Conservation (phyloP, 805 yeast species). For the Candida koratica region DNA sequence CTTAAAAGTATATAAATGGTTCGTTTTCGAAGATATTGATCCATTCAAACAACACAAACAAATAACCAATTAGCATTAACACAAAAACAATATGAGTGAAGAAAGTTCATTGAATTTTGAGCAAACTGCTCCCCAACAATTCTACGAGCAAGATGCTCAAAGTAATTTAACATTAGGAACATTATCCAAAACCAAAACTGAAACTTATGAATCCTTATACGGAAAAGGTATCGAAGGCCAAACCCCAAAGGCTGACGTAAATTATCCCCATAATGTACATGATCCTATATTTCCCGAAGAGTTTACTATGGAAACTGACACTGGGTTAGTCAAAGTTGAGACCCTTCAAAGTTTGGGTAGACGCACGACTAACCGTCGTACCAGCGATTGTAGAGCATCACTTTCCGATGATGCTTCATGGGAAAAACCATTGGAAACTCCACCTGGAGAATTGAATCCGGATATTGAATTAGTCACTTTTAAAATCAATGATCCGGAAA, state of each 20-base stretch:
- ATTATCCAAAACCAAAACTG: slow-evolving; percentile 44
- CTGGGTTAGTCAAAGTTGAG: slow-evolving; percentile 81
- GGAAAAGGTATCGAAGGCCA: slow-evolving; percentile 57
- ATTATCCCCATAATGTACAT: slow-evolving; percentile 38
- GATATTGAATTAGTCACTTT: slow-evolving; percentile 85
- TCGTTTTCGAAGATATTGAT: too few species aligned
- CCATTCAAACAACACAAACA: slow-evolving; percentile 4
- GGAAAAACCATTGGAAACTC: slow-evolving; percentile 8
- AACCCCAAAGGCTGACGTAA: slow-evolving; percentile 51
- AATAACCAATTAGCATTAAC: too few species aligned
- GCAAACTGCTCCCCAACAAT: slow-evolving; percentile 10
- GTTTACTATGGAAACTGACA: slow-evolving; percentile 79
- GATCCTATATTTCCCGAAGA: slow-evolving; percentile 89
- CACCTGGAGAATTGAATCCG: slow-evolving; percentile 47
- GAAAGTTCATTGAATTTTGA: slow-evolving; percentile 1
- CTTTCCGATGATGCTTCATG: slow-evolving; percentile 1
- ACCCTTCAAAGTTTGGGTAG: slow-evolving; percentile 70
- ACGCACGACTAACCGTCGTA: slow-evolving; percentile 8
- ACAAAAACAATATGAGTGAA: slow-evolving; percentile 5
- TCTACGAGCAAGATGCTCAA: slow-evolving; percentile 12
- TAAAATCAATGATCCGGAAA: slow-evolving; percentile 72
- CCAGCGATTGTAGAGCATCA: slow-evolving; percentile 5
- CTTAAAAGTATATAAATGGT: slow-evolving; percentile 3
- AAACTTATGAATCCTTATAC: slow-evolving; percentile 66
- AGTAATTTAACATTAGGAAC: slow-evolving; percentile 9